These are phyloP conservation scores for Dactylonectria estremocensis DNA, from an alignment of 2,329 filamentous ascomycete species.

Conservation along the genomic window DNA sequence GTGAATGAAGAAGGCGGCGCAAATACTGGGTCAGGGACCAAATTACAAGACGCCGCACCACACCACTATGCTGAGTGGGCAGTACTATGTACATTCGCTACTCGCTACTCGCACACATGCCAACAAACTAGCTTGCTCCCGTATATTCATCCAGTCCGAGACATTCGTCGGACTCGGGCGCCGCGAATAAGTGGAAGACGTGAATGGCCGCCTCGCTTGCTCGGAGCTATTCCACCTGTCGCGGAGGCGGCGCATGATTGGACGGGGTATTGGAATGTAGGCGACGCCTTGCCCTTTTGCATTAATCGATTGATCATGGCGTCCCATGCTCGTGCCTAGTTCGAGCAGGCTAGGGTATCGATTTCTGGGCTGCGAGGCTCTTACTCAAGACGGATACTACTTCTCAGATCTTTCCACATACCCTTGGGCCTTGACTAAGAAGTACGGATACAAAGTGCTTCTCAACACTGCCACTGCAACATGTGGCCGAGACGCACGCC, in stretches of 20 bases:
- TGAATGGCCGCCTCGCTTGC: not conserved
- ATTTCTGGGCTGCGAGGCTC: not conserved
- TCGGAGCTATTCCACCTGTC: not conserved
- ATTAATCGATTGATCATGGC: not conserved
- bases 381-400: not conserved
- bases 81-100: not conserved
- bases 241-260: not conserved
- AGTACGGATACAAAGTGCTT: conserved; percentile 7
- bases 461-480: conserved; percentile 5
- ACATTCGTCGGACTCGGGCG: not conserved
- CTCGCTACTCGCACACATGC: too few relatives aligned
- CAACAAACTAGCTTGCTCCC: too few relatives aligned
- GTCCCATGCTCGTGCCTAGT: not conserved
- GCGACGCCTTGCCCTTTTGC: too few relatives aligned
- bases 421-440: not conserved
- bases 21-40: conserved; percentile 6
- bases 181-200: not conserved
- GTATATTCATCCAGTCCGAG: not conserved
- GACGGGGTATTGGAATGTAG: not conserved
- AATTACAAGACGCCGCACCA: conserved; percentile 6
- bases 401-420: not conserved
- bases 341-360: too few relatives aligned
- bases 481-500: conserved; percentile 5
- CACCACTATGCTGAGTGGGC: conserved; percentile 10
- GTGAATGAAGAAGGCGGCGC: conserved; percentile 7